A percentile compares a stretch with the other conserved stretches of the same genome.
phyloP scores from a whole-genome alignment of 2,329 filamentous ascomycete genomes.

The Pseudopyricularia cyperi region DNA sequence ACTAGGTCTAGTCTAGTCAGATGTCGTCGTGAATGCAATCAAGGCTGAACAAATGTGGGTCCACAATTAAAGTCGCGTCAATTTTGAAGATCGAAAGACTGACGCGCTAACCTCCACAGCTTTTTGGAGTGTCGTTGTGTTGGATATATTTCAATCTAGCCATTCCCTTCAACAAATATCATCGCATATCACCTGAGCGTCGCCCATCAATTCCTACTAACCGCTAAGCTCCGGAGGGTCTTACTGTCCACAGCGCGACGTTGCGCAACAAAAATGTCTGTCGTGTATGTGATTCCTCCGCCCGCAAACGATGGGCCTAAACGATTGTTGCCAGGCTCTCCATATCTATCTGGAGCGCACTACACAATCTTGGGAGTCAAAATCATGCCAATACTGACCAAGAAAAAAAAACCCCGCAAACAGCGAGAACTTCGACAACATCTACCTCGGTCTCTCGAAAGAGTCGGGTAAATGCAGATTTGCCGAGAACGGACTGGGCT shows the following conservation, averaged over 20 bases:
- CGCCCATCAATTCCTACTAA: not conserved
- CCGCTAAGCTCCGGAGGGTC: not conserved
- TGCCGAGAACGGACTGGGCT: constrained; percentile 85
- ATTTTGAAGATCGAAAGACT: not conserved
- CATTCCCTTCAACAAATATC: not conserved
- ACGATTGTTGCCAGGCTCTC: no score
- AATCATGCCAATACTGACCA: not conserved
- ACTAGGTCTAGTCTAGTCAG: no score
- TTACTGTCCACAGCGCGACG: not conserved
- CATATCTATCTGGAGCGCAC: no score
- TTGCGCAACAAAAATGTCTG: not conserved
- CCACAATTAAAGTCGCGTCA: not conserved
- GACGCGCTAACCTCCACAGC: not conserved
- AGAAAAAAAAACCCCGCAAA: not conserved
- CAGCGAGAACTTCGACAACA: constrained; percentile 91
- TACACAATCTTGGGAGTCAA: not conserved
- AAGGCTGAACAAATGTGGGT: not conserved
- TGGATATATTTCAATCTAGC: not conserved
- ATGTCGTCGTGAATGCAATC: not conserved
- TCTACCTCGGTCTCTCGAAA: constrained; percentile 90
- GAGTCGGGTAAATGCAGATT: constrained; percentile 88
- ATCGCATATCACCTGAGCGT: not conserved
- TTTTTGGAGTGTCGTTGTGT: not conserved
- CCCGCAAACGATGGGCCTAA: not conserved
- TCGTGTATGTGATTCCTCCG: not conserved